A percentile compares a stretch with the other conserved stretches of the same genome.
Evolutionary conservation across 768 basidiomycete species (phyloP).

Genomic region (Macrocybe gigantea): DNA sequence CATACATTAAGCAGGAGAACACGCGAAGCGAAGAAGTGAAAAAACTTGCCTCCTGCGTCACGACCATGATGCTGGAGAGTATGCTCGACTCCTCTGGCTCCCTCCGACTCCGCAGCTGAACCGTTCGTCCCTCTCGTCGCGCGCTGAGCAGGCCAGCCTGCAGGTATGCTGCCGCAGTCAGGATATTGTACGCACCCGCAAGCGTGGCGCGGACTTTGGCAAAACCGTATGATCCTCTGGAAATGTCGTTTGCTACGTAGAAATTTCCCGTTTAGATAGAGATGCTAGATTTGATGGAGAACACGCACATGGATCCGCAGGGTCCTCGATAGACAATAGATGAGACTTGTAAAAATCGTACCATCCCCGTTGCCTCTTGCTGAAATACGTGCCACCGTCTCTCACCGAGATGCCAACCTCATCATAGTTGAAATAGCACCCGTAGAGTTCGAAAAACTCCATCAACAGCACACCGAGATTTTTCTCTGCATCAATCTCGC

Average conservation of each 20-base stretch:
- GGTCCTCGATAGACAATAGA: constrained; percentile 88
- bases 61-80: constrained; percentile 70
- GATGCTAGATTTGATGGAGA: not conserved
- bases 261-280: constrained; percentile 1
- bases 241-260: constrained; percentile 83
- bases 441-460: constrained; percentile 98
- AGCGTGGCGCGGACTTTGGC: constrained; percentile 76
- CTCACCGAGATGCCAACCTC: constrained; percentile 85
- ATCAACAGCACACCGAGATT: constrained; percentile 93
- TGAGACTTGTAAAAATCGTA: constrained; percentile 46
- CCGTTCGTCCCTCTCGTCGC: constrained; percentile 42
- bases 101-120: constrained; percentile 33
- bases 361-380: constrained; percentile 83
- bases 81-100: constrained; percentile 71
- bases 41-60: constrained; percentile 71
- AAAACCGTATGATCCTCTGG: constrained; percentile 82
- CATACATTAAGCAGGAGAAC: not conserved
- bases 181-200: constrained; percentile 72
- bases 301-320: constrained; percentile 75
- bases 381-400: constrained; percentile 86
- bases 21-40: not conserved
- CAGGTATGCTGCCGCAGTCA: constrained; percentile 69
- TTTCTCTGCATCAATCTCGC: constrained; percentile 79
- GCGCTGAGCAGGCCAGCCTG: constrained; percentile 59
- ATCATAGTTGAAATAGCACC: constrained; percentile 85